Base-by-base conservation (phyloP, 1,139 yeast genomes). In the Nadsonia starkeyi-henricii region DNA sequence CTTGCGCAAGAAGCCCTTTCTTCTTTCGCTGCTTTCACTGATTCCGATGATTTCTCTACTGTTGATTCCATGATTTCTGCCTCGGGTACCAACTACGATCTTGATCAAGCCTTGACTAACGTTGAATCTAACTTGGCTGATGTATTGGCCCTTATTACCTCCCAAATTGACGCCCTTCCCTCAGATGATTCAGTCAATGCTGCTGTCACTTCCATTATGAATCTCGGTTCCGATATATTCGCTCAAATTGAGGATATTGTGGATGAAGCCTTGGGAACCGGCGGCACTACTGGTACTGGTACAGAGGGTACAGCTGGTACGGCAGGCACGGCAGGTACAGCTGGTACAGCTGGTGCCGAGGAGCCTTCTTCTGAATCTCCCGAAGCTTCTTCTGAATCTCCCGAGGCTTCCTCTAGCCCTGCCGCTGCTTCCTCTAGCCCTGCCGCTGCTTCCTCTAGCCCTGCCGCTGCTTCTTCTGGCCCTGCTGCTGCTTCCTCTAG, bases 341-440 rank as follows among this genome's bases (percentile, higher is more conserved):
- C 26, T 36, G 9, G 42, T 18, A 17, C 26, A 9, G 36, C 48
- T 19, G 48, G 36, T 36, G 9, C 46, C 37, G 47, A 30, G 12
- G 13, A 33, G 5, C 44, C 19, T 28, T 21, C 45, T 2, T 30
- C 44, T 33, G 30, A 7, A 12, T 7, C 30, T 12, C 30, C 12
- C 30, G 12, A 12, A 7, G 30, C 9, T 7, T 26, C 30, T 26
- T 7, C 30, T 7, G 30, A 7, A 7, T 7, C 7, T 7, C 12
- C 30, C 12, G 30, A 7, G 7, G 30, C 30, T 26, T 26, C 30
- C 30, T 7, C 9, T 26, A 12, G 9, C 30, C 9, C 30, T 26
- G 30, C 30, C 7, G 19, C 47, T 20, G 20, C 21, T 37, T n/a
- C 37, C 23, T 36, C 45, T 17, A 4, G n/a, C n/a, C 13, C 19